Base-by-base conservation (phyloP, 2,329 filamentous ascomycete genomes). In the Diplodia intermedia region DNA sequence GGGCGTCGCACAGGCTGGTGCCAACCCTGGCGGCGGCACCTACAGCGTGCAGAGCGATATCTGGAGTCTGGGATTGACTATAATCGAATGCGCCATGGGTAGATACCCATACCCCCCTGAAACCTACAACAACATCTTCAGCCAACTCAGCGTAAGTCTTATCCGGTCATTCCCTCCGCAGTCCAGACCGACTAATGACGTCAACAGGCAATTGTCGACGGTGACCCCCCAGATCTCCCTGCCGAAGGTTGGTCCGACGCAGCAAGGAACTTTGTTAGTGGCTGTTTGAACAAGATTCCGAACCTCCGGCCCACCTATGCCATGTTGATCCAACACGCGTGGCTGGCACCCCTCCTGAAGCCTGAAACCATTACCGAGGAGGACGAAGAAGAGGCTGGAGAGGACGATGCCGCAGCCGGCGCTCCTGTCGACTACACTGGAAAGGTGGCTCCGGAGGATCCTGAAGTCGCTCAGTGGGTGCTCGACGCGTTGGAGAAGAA, bases 11-110 rank as follows among this genome's bases (percentile, higher is more conserved):
- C 87, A 90, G 70, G 85, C 88, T 4, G 90, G 90, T 31, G 84
- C 89, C 20, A 87, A 89, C 69, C 86, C 86, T 67, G 85, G 87
- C 6, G 90, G 90, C 69, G 94, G 94, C 68, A 97, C 94, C 2
- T 99, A 99, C 80, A 97, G 92, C 77, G 95, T 99, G 49, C 95
- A 98, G 80, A 97, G 93, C 77, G 95, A 99, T 77, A 94, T 99
- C 69, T 99, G 95, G 95, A 97, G 93, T 79, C 81, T 99, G 72
- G 95, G 95, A 18, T 80, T 99, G 76, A 96, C 93, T 33, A 91
- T 99, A 71, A 97, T 99, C 73, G 95, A 99, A 80, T 98, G 94
- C 78, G 94, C 94, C 29, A 89, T 96, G 84, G 95, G 95, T 55
- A 87, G 90, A 73, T 99, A 99, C 79, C 95, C 95, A 1, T 99